phyloP scores from a whole-genome alignment of 106 monocot species.

The Phalaenopsis aphrodite region DNA sequence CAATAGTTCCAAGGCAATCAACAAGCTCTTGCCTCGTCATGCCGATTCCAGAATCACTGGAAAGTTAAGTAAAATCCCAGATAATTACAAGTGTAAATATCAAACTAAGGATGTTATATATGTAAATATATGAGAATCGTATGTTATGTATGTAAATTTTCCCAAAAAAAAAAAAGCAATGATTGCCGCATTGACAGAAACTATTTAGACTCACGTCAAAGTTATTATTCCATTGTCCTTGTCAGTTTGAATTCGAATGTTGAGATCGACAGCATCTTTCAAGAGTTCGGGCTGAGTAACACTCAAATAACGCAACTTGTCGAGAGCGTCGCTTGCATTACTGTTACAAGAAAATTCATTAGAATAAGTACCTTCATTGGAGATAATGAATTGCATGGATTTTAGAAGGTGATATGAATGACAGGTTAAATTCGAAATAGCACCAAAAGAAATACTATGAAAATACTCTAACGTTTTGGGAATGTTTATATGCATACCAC shows the following conservation, averaged over 20 bases:
- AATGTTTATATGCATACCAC: too few relatives aligned
- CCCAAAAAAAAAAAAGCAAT: neutral
- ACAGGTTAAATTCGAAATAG: neutral
- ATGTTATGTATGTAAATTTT: too few relatives aligned
- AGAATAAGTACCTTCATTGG: neutral
- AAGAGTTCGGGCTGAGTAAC: constrained; percentile 74
- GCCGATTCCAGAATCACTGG: constrained; percentile 89
- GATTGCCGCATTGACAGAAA: neutral
- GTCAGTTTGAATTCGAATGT: constrained; percentile 84
- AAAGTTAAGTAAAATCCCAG: neutral
- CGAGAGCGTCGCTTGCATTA: constrained; percentile 98
- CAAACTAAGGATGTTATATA: neutral
- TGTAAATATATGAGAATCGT: too few relatives aligned
- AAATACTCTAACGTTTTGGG: neutral
- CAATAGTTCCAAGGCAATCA: constrained; percentile 93
- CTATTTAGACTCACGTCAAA: constrained; percentile 59
- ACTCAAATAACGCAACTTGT: constrained; percentile 85
- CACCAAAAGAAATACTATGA: neutral
- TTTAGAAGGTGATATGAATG: constrained; percentile 1
- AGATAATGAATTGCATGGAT: neutral
- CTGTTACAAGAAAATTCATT: constrained; percentile 20
- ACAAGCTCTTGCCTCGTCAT: constrained; percentile 94
- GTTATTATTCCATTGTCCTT: constrained; percentile 90
- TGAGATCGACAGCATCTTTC: constrained; percentile 80
- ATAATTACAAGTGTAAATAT: neutral